phyloP scores from a whole-genome alignment of 768 basidiomycete genomes.

The Leccinum ochraceum region DNA sequence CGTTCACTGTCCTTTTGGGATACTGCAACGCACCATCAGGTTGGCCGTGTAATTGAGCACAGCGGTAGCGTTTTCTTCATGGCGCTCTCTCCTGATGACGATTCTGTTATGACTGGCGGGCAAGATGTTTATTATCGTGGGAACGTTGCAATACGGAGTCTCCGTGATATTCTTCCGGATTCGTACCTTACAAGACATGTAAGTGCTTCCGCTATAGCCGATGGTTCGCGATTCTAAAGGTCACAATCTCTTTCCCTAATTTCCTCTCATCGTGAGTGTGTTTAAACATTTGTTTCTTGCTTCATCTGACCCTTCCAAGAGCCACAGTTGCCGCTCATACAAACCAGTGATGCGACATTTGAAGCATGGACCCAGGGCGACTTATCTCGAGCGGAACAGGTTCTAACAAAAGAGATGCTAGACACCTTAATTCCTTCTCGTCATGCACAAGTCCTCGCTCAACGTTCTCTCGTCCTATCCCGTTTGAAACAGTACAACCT shows the following conservation, averaged over 20 bases:
- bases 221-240: not conserved
- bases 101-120: not conserved
- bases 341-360: not conserved
- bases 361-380: not conserved
- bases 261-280: not conserved
- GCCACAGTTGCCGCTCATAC: not conserved
- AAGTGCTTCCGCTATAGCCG: not conserved
- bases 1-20: not conserved
- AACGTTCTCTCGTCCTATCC: not conserved
- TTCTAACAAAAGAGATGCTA: not conserved
- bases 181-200: conserved; percentile 2
- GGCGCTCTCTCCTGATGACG: conserved; percentile 1
- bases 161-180: not conserved
- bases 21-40: not conserved
- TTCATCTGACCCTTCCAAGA: not conserved
- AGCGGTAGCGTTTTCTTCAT: not conserved
- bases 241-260: too few species aligned
- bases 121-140: not conserved
- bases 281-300: fast-evolving
- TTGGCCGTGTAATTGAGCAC: not conserved
- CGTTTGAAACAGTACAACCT: not conserved
- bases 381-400: not conserved
- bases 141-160: not conserved
- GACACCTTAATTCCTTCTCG: not conserved
- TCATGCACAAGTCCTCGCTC: conserved; percentile 2